Conservation (phyloP, 257 asterid species). For the Eustoma russellianum region DNA sequence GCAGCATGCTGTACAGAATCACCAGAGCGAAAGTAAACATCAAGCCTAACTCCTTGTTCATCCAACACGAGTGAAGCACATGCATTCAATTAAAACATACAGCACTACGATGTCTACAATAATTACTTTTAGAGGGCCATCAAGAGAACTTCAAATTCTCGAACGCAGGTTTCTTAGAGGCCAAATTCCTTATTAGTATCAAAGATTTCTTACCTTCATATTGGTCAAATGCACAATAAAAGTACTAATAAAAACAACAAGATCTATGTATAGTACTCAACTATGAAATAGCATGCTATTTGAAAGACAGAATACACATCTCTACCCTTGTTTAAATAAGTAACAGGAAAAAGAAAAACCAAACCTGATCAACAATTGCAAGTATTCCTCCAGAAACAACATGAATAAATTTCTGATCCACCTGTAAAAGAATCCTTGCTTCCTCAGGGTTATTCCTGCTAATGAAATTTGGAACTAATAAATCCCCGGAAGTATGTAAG, state of each 20-base stretch:
- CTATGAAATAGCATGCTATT: constrained; percentile 3
- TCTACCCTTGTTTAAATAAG: not conserved
- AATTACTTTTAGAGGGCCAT: too few relatives aligned
- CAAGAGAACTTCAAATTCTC: too few relatives aligned
- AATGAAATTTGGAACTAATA: constrained; percentile 66
- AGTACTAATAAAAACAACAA: not conserved
- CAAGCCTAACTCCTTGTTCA: too few relatives aligned
- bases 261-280: not conserved
- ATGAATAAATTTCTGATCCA: constrained; percentile 91
- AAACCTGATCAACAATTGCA: constrained; percentile 85
- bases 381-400: constrained; percentile 70
- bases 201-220: too few relatives aligned
- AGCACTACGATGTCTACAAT: too few relatives aligned
- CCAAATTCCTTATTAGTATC: too few relatives aligned
- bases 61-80: too few relatives aligned
- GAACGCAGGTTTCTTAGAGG: too few relatives aligned
- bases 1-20: constrained; percentile 83
- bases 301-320: too few relatives aligned
- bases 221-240: not conserved
- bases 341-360: not conserved
- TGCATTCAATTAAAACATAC: too few relatives aligned
- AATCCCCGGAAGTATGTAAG: constrained; percentile 51
- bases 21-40: constrained; percentile 16
- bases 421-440: constrained; percentile 84
- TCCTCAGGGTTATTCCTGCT: constrained; percentile 58